phyloP scores from a whole-genome alignment of 352 stramenopile species.

The Saprolegnia parasitica region DNA sequence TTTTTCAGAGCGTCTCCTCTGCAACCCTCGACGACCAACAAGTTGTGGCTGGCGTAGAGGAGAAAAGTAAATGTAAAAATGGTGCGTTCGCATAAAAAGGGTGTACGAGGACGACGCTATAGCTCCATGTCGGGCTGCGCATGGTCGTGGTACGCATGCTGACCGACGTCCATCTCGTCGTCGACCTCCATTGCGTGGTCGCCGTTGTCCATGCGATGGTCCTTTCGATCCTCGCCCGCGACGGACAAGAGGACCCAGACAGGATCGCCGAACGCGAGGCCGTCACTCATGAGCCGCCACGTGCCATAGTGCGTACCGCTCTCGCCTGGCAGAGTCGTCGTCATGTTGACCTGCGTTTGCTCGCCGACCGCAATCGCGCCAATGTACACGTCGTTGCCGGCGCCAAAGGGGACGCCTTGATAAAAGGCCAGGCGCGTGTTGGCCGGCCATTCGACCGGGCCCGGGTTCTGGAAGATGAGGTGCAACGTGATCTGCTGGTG shows the following conservation, averaged over 20 bases:
- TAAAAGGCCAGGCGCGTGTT: constrained; percentile 59
- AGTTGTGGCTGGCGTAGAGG: background rate
- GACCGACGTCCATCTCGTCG: constrained; percentile 15
- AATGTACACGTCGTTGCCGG: constrained; percentile 53
- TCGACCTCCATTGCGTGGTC: constrained; percentile 17
- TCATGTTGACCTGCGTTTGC: constrained; percentile 59
- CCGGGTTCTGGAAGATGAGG: constrained; percentile 67
- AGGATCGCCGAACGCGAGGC: constrained; percentile 68
- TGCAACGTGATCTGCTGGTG: constrained; percentile 22
- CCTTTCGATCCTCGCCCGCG: constrained; percentile 17
- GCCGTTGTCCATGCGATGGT: background rate
- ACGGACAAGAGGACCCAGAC: constrained; percentile 78
- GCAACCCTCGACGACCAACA: too few species aligned
- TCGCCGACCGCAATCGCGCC: constrained; percentile 35
- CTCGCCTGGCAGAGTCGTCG: constrained; percentile 50
- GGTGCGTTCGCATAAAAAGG: background rate
- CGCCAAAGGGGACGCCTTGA: constrained; percentile 59
- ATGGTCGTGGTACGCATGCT: background rate
- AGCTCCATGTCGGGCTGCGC: constrained; percentile 27
- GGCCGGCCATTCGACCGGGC: constrained; percentile 47
- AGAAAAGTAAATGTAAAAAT: background rate
- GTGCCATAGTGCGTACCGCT: constrained; percentile 62
- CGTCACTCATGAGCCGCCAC: constrained; percentile 61
- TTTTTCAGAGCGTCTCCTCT: too few species aligned
- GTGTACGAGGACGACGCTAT: background rate